Conservation (phyloP, 2,329 filamentous ascomycete species). For the Beauveria varroae region DNA sequence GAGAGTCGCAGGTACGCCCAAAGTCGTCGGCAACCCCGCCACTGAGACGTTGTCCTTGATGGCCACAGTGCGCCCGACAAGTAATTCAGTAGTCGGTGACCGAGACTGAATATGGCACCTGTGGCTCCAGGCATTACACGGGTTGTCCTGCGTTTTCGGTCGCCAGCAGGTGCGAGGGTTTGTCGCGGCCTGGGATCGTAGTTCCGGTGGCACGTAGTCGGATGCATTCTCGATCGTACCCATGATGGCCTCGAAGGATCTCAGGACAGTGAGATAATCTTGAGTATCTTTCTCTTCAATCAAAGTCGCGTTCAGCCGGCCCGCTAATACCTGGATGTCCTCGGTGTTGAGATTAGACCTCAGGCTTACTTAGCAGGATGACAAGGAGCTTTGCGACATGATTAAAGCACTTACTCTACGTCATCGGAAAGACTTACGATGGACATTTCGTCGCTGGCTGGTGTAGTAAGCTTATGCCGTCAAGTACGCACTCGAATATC, state of each 20-base stretch:
- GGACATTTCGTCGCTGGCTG: too few relatives aligned
- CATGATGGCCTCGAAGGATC: not conserved
- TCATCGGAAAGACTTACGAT: too few relatives aligned
- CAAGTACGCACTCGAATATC: too few relatives aligned
- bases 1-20: conserved; percentile 13
- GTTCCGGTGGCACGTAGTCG: not conserved
- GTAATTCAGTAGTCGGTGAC: not conserved
- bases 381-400: too few relatives aligned
- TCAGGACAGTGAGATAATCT: not conserved
- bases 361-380: too few relatives aligned
- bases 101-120: not conserved
- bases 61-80: conserved; percentile 15
- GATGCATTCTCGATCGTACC: not conserved
- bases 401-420: too few relatives aligned
- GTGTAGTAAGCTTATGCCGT: too few relatives aligned
- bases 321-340: too few relatives aligned
- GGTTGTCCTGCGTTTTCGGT: not conserved
- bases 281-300: not conserved
- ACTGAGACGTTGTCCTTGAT: conserved; percentile 26
- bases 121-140: not conserved
- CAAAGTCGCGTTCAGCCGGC: too few relatives aligned
- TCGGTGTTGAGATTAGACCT: not conserved
- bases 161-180: not conserved
- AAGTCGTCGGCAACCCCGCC: conserved; percentile 19
- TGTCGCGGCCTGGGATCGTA: not conserved